Conservation (phyloP, 2,329 filamentous ascomycete species). For the Colletotrichum scovillei region DNA sequence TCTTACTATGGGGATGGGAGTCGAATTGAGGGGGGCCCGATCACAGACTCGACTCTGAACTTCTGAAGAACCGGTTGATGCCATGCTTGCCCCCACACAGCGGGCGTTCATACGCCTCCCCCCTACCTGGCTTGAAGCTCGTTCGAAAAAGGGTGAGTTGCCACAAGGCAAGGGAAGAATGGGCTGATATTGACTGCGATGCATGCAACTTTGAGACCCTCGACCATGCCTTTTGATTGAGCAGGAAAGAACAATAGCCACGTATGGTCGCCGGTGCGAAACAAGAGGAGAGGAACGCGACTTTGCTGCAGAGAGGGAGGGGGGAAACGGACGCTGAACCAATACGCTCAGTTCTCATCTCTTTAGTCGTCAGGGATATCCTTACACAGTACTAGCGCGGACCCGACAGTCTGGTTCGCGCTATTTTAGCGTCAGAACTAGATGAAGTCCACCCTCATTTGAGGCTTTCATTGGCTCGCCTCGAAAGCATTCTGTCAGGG, state of each 20-base stretch:
- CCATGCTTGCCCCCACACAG: constrained; percentile 11
- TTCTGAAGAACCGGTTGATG: constrained; percentile 23
- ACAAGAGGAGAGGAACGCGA: constrained; percentile 2
- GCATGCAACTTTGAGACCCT: constrained; percentile 19
- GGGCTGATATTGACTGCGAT: constrained; percentile 25
- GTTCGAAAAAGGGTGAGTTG: constrained; percentile 1
- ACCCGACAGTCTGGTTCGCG: constrained; percentile 10
- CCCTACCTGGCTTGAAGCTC: background rate
- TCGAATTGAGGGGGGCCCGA: background rate
- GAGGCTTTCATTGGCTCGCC: constrained; percentile 9
- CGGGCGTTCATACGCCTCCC: background rate
- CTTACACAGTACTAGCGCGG: background rate
- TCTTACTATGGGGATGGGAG: background rate
- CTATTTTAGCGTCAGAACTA: background rate
- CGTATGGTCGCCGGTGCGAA: background rate
- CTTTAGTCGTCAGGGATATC: background rate
- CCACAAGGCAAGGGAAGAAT: constrained; percentile 19
- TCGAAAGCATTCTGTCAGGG: background rate
- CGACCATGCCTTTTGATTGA: constrained; percentile 17
- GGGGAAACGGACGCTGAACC: background rate
- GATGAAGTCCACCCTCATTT: background rate
- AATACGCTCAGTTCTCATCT: constrained; percentile 16
- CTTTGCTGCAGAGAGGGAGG: background rate
- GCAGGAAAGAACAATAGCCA: constrained; percentile 7
- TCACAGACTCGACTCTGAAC: constrained; percentile 8